Evolutionary conservation across 768 basidiomycete species (phyloP).

Genomic region (Boletus pseudo-olivaceus): DNA sequence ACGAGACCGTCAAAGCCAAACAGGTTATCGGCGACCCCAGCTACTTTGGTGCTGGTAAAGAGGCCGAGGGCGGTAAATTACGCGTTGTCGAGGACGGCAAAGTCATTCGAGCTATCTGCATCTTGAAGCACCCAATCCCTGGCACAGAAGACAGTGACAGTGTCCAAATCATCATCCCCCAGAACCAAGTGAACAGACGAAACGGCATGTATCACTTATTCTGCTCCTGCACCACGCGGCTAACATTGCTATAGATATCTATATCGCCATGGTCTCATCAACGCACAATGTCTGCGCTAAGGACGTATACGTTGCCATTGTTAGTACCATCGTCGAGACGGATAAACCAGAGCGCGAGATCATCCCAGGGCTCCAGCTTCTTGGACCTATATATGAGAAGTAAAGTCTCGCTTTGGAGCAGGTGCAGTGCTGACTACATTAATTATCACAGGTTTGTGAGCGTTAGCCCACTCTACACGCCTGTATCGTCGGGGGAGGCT

Average conservation of each 20-base stretch:
- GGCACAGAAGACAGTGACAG: slow-evolving; percentile 95
- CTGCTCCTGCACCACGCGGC: not conserved
- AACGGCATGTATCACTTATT: slow-evolving; percentile 60
- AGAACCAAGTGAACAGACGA: slow-evolving; percentile 91
- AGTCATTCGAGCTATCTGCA: slow-evolving; percentile 94
- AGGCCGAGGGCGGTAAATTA: slow-evolving; percentile 67
- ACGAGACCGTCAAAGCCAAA: slow-evolving; percentile 94
- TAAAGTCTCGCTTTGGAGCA: slow-evolving; percentile 34
- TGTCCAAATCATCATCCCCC: slow-evolving; percentile 96
- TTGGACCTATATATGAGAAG: slow-evolving; percentile 95
- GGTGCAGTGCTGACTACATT: slow-evolving; percentile 8
- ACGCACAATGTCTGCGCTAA: slow-evolving; percentile 98
- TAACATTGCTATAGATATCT: slow-evolving; percentile 69
- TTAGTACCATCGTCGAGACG: slow-evolving; percentile 98
- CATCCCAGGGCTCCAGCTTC: slow-evolving; percentile 82
- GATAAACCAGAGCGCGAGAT: slow-evolving; percentile 90
- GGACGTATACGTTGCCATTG: slow-evolving; percentile 93
- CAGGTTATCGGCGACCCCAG: slow-evolving; percentile 97
- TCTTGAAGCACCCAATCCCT: slow-evolving; percentile 97
- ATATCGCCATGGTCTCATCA: slow-evolving; percentile 95
- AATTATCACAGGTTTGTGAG: slow-evolving; percentile 70
- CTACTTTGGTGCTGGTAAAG: slow-evolving; percentile 84
- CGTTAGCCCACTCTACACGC: slow-evolving; percentile 84
- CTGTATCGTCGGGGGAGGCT: slow-evolving; percentile 71
- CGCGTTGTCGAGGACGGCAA: slow-evolving; percentile 90